phyloP scores from a whole-genome alignment of 2,329 filamentous ascomycete genomes.

The Venturia nashicola region DNA sequence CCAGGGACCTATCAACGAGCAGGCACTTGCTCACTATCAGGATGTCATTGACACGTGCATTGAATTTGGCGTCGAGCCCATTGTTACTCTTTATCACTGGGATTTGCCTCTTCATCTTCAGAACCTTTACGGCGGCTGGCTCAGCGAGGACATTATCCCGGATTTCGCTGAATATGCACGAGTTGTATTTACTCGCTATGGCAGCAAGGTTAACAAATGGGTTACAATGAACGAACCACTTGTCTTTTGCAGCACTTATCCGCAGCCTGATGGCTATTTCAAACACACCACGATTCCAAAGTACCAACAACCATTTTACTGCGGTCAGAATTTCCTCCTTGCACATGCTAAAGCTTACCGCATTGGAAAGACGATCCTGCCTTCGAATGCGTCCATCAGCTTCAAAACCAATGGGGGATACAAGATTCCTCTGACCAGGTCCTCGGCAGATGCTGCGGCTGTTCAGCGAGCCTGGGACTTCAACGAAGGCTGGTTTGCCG shows the following conservation, averaged over 20 bases:
- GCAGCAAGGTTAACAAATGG: constrained; percentile 71
- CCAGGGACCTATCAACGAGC: constrained; percentile 67
- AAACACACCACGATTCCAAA: constrained; percentile 76
- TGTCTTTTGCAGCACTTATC: constrained; percentile 63
- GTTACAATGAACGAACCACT: constrained; percentile 79
- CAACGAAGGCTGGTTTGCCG: constrained; percentile 76
- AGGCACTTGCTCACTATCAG: constrained; percentile 65
- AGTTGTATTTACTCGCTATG: constrained; percentile 59
- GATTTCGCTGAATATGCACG: constrained; percentile 73
- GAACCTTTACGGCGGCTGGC: constrained; percentile 66
- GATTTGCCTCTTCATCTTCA: constrained; percentile 70
- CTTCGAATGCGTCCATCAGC: constrained; percentile 73
- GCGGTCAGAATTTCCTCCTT: constrained; percentile 65
- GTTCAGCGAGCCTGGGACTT: constrained; percentile 76
- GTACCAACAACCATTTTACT: constrained; percentile 32
- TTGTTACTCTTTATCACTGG: constrained; percentile 82
- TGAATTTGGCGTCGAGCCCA: constrained; percentile 63
- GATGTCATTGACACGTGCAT: constrained; percentile 68
- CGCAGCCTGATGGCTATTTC: constrained; percentile 57
- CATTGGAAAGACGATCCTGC: constrained; percentile 54
- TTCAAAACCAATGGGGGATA: constrained; percentile 64
- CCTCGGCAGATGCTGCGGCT: constrained; percentile 66
- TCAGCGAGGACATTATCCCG: constrained; percentile 74
- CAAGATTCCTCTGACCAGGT: constrained; percentile 66
- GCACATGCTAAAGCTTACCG: constrained; percentile 73